Conservation (phyloP, 2,329 filamentous ascomycete species). For the Albifimbria verrucaria region DNA sequence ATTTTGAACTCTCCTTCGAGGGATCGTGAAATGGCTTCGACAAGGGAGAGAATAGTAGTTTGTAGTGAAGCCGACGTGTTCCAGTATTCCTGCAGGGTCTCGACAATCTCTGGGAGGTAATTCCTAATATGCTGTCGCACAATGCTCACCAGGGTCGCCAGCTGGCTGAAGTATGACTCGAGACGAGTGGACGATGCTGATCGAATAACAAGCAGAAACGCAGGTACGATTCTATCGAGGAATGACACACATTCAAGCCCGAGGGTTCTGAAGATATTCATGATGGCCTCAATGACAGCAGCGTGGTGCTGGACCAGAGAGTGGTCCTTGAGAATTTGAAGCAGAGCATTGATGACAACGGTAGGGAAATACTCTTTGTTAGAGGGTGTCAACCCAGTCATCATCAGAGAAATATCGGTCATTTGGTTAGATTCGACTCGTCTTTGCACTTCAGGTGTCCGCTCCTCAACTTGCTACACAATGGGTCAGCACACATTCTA, state of each 20-base stretch:
- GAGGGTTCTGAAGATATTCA: constrained; percentile 97
- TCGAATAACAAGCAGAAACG: constrained; percentile 85
- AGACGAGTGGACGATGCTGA: constrained; percentile 73
- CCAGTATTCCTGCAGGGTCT: constrained; percentile 89
- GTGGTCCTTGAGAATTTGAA: constrained; percentile 86
- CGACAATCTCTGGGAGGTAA: constrained; percentile 82
- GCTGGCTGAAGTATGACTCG: constrained; percentile 96
- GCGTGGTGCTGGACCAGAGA: constrained; percentile 90
- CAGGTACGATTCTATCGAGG: constrained; percentile 88
- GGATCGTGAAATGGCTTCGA: constrained; percentile 90
- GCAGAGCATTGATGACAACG: constrained; percentile 91
- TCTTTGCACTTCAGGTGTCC: constrained; percentile 75
- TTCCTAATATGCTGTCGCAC: constrained; percentile 95
- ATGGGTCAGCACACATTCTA: constrained; percentile 18
- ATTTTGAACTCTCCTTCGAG: constrained; percentile 98
- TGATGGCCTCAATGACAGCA: constrained; percentile 92
- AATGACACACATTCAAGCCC: constrained; percentile 96
- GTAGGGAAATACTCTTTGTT: constrained; percentile 99
- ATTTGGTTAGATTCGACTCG: constrained; percentile 62
- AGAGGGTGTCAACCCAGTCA: constrained; percentile 93
- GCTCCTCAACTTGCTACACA: constrained; percentile 74
- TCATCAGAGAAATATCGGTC: constrained; percentile 95
- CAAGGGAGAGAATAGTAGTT: constrained; percentile 83
- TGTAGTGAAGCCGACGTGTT: constrained; percentile 75
- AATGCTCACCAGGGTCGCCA: constrained; percentile 89